Conservation (phyloP, 306 rosid genomes). For the Trichosanthes truncata region DNA sequence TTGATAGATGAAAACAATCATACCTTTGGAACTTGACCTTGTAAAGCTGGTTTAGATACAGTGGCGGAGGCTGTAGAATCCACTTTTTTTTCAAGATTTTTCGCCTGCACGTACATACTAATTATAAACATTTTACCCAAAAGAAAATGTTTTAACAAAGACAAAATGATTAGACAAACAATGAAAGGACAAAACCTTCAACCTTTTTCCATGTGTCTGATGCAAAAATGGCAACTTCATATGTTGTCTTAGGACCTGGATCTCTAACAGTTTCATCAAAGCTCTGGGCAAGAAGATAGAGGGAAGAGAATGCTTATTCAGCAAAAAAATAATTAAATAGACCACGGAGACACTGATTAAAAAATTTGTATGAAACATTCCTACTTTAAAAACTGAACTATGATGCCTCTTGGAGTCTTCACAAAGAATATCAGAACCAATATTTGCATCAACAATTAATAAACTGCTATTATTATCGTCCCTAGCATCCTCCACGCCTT, state of each 20-base stretch:
- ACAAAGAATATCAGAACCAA: constrained; percentile 19
- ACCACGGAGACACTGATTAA: background rate
- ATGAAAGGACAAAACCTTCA: background rate
- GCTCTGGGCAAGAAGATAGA: constrained; percentile 33
- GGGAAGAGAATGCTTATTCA: constrained; percentile 19
- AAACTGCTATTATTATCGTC: constrained; percentile 17
- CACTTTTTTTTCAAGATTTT: constrained; percentile 25
- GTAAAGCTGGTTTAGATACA: constrained; percentile 16
- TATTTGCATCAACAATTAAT: constrained; percentile 20
- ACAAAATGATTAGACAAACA: background rate
- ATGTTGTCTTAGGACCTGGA: constrained; percentile 68
- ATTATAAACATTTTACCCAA: background rate
- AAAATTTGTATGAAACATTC: background rate
- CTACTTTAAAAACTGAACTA: constrained; percentile 63
- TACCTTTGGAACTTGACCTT: constrained; percentile 36
- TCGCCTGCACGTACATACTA: constrained; percentile 34
- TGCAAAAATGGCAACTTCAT: constrained; percentile 72
- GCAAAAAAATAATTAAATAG: background rate
- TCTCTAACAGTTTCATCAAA: constrained; percentile 42
- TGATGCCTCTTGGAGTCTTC: constrained; percentile 32
- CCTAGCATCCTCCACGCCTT: constrained; percentile 16
- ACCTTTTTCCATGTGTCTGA: constrained; percentile 83
- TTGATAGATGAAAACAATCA: constrained; percentile 4
- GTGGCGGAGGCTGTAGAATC: constrained; percentile 21
- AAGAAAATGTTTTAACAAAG: background rate